Evolutionary conservation across 306 rosid genomes (phyloP).

Genomic region (Quercus rubra): DNA sequence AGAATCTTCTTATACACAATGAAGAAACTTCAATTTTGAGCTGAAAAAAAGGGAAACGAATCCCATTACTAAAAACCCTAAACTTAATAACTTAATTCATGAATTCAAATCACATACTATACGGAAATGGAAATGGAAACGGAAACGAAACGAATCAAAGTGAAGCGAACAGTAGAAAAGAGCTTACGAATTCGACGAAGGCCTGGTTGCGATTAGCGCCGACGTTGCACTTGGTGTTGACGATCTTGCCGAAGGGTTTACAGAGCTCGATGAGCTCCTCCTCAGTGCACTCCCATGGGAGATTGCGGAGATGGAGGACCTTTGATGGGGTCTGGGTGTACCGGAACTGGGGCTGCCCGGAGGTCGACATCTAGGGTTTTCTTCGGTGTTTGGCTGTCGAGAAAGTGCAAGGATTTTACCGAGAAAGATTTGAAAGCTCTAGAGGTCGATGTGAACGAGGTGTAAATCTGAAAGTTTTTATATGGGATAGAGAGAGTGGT

Average conservation of each 20-base stretch:
- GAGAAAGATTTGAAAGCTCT: neutral
- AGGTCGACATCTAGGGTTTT: constrained; percentile 60
- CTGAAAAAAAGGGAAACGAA: neutral
- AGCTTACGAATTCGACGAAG: constrained; percentile 75
- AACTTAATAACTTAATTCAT: too few relatives aligned
- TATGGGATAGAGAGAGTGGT: too few relatives aligned
- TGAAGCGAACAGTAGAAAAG: neutral
- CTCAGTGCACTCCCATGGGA: constrained; percentile 88
- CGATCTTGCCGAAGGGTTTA: constrained; percentile 87
- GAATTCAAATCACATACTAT: too few relatives aligned
- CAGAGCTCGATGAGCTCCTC: constrained; percentile 86
- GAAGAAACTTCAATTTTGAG: neutral
- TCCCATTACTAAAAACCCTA: too few relatives aligned
- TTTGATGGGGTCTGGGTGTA: constrained; percentile 93
- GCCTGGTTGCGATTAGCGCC: constrained; percentile 97
- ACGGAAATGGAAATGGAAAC: too few relatives aligned
- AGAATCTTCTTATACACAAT: neutral
- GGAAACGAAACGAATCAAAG: neutral
- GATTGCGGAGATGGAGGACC: constrained; percentile 90
- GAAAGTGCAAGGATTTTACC: constrained; percentile 21
- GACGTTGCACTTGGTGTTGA: constrained; percentile 92
- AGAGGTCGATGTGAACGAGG: neutral
- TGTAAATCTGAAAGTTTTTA: neutral
- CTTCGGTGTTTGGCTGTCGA: constrained; percentile 22
- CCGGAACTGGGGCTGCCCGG: constrained; percentile 75